Base-by-base conservation (phyloP, 345 rosid genomes). In the Corymbia maculata region DNA sequence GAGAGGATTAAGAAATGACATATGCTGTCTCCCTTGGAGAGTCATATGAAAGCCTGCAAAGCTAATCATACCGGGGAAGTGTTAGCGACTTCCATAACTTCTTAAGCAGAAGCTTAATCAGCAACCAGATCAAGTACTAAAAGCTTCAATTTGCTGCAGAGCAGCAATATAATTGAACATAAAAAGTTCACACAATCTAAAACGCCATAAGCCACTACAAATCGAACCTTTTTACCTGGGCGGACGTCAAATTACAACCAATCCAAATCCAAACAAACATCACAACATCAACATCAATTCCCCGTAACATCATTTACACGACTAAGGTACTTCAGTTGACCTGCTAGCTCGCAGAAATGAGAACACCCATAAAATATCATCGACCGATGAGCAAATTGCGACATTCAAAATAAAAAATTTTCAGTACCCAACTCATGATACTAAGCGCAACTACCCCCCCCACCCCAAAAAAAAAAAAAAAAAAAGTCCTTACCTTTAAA, bases 251-350 rank as follows among this genome's bases (percentile, higher is more conserved):
- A 36, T 42, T 36, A 42, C 13, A 75, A 2, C 49, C 82, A 19
- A 9, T 21, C 0, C 3, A 1, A 19, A 9, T 21, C 0, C 3
- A 1, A 75, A 17, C 82, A 75, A 5, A 75, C 49, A 36, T 42
- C 82, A 75, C 28, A 68, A 32, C 2, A 8, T 32, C 79, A 15
- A 32, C 36, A 68, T 68, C 45, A 68, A 68, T 32, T 16, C 22
- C 79, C 22, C 79, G 11, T 17, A 42, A n/a, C 5, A 36, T 42
- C 82, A 19, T 17, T 36, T 42, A 36, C 26, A 75, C 24, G 82
- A 75, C 49, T 21, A 75, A 75, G 82, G 82, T 22, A 36, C 49
- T 75, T 19, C 82, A 75, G 49, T 75, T 22, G 28, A 36, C 26
- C 79, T 0, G 49, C 49, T 21, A 42, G 12, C 49, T 36, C 19